Conservation (phyloP, 2,329 filamentous ascomycete species). For the Trichoderma sp. region DNA sequence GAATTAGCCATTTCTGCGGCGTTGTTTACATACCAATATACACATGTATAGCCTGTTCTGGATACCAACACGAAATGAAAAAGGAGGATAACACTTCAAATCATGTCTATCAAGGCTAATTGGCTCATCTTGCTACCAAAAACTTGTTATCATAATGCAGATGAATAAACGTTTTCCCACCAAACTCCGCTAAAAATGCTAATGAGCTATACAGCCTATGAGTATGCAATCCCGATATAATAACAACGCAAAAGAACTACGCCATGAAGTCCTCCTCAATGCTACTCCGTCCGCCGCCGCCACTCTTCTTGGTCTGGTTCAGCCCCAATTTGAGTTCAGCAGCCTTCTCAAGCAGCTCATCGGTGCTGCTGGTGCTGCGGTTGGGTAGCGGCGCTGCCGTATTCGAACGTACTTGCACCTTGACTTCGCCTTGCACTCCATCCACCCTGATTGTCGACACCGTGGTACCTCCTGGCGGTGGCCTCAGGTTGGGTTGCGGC, state of each 20-base stretch:
- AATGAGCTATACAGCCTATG: background rate
- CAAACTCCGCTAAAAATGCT: background rate
- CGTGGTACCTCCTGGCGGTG: constrained; percentile 39
- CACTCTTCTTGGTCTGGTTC: constrained; percentile 7
- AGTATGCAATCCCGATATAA: background rate
- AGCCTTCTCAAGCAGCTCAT: constrained; percentile 48
- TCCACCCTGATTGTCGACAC: constrained; percentile 54
- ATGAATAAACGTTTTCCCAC: background rate
- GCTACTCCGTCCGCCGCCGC: constrained; percentile 30
- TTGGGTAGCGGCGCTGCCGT: constrained; percentile 32
- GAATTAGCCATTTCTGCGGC: constrained; percentile 15
- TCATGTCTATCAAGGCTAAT: background rate
- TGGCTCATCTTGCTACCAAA: background rate
- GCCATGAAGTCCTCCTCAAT: constrained; percentile 52
- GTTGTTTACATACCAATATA: constrained; percentile 13
- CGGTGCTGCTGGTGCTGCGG: constrained; percentile 31
- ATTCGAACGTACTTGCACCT: constrained; percentile 52
- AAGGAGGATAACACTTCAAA: background rate
- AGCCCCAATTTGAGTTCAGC: constrained; percentile 44
- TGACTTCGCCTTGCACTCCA: constrained; percentile 58
- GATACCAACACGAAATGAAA: background rate
- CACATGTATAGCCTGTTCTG: background rate
- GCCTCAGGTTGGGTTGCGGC: constrained; percentile 43
- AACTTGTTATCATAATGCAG: background rate
- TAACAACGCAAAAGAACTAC: constrained; percentile 25